phyloP scores from a whole-genome alignment of 257 asterid genomes.

The Ilex aquifolium region DNA sequence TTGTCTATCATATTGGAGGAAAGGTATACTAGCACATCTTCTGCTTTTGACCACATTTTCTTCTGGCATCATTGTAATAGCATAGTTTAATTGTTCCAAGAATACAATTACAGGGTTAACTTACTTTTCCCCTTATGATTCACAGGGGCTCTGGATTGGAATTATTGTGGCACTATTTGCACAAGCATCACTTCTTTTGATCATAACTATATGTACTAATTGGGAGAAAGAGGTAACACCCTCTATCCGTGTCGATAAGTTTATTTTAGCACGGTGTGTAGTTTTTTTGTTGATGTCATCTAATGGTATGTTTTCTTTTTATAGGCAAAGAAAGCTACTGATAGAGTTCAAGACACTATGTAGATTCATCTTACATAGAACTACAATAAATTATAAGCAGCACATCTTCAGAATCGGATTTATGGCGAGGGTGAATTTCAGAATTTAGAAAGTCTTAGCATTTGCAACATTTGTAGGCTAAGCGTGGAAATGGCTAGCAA shows the following conservation, averaged over 20 bases:
- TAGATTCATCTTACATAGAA: too few species aligned
- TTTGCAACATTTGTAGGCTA: too few species aligned
- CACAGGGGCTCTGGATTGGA: slow-evolving; percentile 63
- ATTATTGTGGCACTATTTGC: slow-evolving; percentile 48
- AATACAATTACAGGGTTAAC: not conserved
- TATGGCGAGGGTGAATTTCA: too few species aligned
- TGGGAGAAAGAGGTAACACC: slow-evolving; percentile 54
- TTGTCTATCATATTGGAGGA: slow-evolving; percentile 50
- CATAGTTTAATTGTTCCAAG: not conserved
- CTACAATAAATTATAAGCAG: too few species aligned
- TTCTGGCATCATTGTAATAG: not conserved
- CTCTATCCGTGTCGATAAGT: not conserved
- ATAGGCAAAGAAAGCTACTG: slow-evolving; percentile 52
- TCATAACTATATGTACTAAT: slow-evolving; percentile 39
- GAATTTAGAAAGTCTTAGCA: too few species aligned
- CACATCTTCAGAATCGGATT: too few species aligned
- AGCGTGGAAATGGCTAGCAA: too few species aligned
- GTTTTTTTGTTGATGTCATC: not conserved
- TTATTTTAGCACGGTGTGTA: not conserved
- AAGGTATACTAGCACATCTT: slow-evolving; percentile 28
- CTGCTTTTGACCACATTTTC: not conserved
- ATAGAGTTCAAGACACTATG: slow-evolving; percentile 19
- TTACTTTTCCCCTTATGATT: not conserved
- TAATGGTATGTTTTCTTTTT: not conserved
- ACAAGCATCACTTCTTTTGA: slow-evolving; percentile 44